Percentiles rank a stretch among this genome's conserved stretches.
Conservation (phyloP, 1,284 basidiomycete species). For the Apiotrichum siamense region DNA sequence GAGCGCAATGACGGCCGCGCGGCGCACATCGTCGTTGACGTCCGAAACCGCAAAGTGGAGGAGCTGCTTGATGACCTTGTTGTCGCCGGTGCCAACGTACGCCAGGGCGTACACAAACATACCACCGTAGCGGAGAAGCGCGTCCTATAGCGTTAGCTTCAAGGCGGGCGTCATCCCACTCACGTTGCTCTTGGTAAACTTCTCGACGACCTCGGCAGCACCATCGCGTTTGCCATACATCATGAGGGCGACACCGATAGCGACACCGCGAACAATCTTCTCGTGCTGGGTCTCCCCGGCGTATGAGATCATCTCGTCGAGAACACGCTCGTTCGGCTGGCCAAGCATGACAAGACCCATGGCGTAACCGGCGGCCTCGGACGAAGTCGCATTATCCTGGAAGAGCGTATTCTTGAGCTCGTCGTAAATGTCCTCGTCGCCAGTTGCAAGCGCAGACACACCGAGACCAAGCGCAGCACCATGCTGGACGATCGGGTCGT, state of each 20-base stretch:
- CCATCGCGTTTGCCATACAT: constrained; percentile 86
- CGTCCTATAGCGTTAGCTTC: constrained; percentile 59
- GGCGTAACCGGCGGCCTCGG: constrained; percentile 87
- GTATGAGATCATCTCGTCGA: constrained; percentile 89
- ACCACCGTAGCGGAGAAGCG: constrained; percentile 89
- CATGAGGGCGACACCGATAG: constrained; percentile 82
- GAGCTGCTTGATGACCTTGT: constrained; percentile 79
- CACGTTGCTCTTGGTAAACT: constrained; percentile 78
- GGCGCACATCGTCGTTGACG: constrained; percentile 89
- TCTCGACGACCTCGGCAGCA: constrained; percentile 70
- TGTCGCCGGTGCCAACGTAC: constrained; percentile 90
- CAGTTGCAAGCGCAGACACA: constrained; percentile 85
- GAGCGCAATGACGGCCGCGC: constrained; percentile 87
- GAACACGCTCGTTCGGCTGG: constrained; percentile 66
- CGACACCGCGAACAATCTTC: constrained; percentile 92
- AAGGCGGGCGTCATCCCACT: constrained; percentile 18
- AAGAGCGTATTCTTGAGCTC: constrained; percentile 81
- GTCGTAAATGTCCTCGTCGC: constrained; percentile 80
- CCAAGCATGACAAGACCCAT: constrained; percentile 97
- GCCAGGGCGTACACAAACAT: constrained; percentile 91
- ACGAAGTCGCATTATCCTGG: constrained; percentile 86
- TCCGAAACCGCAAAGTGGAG: constrained; percentile 94
- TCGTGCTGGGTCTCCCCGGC: constrained; percentile 94
- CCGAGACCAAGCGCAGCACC: constrained; percentile 91
- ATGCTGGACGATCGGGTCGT: constrained; percentile 80